These are phyloP conservation scores for Fusarium sp. DNA, from an alignment of 2,329 filamentous ascomycete species.

Conservation along the genomic window DNA sequence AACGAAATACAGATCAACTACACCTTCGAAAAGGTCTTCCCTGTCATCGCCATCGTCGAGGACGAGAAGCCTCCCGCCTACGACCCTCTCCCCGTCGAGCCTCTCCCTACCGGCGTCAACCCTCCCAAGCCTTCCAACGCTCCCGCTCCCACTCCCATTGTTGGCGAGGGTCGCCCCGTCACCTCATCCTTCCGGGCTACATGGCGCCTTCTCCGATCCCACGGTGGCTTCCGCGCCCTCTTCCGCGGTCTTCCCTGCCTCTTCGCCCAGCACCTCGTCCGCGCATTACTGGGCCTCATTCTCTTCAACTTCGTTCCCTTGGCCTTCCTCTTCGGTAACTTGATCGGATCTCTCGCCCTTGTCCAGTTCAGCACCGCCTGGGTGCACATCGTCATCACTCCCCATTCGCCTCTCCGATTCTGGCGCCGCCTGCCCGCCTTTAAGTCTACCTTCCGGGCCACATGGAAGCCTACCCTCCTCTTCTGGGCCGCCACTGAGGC, in stretches of 20 bases:
- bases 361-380: conserved; percentile 82
- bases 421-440: conserved; percentile 79
- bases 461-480: conserved; percentile 77
- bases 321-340: conserved; percentile 60
- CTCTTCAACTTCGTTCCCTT: conserved; percentile 60
- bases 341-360: conserved; percentile 68
- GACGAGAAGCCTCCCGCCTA: conserved; percentile 71
- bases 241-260: conserved; percentile 78
- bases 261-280: conserved; percentile 57
- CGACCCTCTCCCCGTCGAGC: conserved; percentile 66
- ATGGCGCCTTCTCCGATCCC: conserved; percentile 70
- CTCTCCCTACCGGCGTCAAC: conserved; percentile 54
- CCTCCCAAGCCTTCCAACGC: conserved; percentile 54
- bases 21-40: conserved; percentile 66
- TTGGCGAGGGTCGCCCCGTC: conserved; percentile 49
- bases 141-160: conserved; percentile 42
- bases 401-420: conserved; percentile 74
- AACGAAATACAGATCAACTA: conserved; percentile 61
- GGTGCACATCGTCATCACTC: conserved; percentile 89
- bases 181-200: conserved; percentile 68
- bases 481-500: conserved; percentile 73
- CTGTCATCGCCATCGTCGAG: conserved; percentile 71
- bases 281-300: conserved; percentile 63
- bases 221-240: conserved; percentile 75
- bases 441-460: conserved; percentile 75